Conservation (phyloP, 352 stramenopile species). For the Phytophthora lateralis region DNA sequence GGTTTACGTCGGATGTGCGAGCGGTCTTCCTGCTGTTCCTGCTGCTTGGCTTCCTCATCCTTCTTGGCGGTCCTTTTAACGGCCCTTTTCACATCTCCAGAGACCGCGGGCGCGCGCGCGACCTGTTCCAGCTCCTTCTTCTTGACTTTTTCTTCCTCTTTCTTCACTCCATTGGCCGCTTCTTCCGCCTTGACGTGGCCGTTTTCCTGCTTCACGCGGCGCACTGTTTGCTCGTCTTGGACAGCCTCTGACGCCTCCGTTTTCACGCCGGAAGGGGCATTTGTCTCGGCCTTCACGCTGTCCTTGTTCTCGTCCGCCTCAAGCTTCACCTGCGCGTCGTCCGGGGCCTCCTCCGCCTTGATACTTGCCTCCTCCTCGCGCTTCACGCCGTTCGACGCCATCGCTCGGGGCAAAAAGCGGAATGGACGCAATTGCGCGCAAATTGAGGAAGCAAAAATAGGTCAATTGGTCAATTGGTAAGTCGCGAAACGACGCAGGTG, state of each 20-base stretch:
- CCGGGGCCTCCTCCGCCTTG: constrained; percentile 23
- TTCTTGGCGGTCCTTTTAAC: constrained; percentile 31
- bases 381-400: constrained; percentile 37
- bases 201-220: constrained; percentile 24
- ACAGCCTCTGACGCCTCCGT: constrained; percentile 4
- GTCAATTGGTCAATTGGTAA: not conserved
- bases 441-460: constrained; percentile 10
- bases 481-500: constrained; percentile 28
- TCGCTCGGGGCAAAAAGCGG: constrained; percentile 11
- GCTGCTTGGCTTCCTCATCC: constrained; percentile 15
- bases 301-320: constrained; percentile 35
- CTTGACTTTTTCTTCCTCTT: constrained; percentile 28
- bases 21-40: constrained; percentile 27
- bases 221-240: constrained; percentile 8
- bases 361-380: constrained; percentile 14
- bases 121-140: constrained; percentile 26
- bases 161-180: constrained; percentile 22
- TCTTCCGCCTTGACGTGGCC: constrained; percentile 22
- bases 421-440: constrained; percentile 13
- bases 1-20: constrained; percentile 66
- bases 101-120: not conserved
- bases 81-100: constrained; percentile 13
- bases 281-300: constrained; percentile 23
- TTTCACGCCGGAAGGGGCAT: constrained; percentile 11
- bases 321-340: constrained; percentile 21